Conservation (phyloP, 2,329 filamentous ascomycete genomes). For the Aspergillus chevalieri region DNA sequence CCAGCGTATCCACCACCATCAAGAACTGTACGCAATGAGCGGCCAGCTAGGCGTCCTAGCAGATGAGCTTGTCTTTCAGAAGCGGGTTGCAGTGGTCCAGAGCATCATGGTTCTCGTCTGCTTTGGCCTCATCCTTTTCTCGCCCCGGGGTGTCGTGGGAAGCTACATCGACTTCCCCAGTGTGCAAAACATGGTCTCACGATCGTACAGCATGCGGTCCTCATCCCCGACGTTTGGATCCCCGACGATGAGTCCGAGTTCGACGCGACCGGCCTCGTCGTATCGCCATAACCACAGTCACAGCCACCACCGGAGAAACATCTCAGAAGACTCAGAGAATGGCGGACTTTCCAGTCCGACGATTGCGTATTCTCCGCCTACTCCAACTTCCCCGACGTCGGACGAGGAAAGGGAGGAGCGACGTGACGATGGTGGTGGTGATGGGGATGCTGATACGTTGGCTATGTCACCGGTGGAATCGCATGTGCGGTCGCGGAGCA, state of each 20-base stretch:
- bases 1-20: constrained; percentile 76
- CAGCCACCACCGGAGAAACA: constrained; percentile 19
- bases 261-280: constrained; percentile 29
- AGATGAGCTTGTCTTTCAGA: constrained; percentile 80
- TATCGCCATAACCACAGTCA: constrained; percentile 20
- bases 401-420: not conserved
- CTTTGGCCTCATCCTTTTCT: constrained; percentile 79
- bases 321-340: constrained; percentile 31
- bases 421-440: not conserved
- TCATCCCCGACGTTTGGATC: constrained; percentile 31
- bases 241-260: constrained; percentile 32
- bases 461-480: constrained; percentile 18
- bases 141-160: constrained; percentile 37
- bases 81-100: constrained; percentile 89
- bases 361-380: constrained; percentile 34
- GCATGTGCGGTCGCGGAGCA: constrained; percentile 26
- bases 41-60: constrained; percentile 77
- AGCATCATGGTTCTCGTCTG: constrained; percentile 80
- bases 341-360: constrained; percentile 22
- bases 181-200: constrained; percentile 42
- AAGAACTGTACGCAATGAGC: constrained; percentile 76
- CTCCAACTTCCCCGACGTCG: constrained; percentile 29
- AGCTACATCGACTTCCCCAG: constrained; percentile 42
- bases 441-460: constrained; percentile 5
- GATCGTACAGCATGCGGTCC: constrained; percentile 39